Base-by-base conservation (phyloP, 2,329 filamentous ascomycete species). In the Aspergillus glaucus region DNA sequence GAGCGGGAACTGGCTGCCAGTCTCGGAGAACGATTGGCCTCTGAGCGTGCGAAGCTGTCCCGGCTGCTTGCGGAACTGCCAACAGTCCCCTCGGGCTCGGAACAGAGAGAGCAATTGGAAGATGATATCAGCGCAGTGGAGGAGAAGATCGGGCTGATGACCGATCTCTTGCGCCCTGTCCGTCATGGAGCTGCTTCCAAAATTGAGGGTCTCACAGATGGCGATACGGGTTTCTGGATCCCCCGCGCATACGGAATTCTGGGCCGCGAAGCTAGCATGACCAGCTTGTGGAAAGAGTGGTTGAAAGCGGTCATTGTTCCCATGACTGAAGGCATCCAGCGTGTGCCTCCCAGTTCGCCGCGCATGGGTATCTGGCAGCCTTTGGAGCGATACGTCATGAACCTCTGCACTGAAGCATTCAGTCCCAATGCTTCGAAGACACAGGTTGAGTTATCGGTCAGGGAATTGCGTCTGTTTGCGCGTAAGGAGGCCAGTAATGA, bases 251-350 rank as follows among this genome's bases (percentile, higher is more conserved):
- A 95, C 64, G 93, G 93, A 50, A 85, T 98, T 53, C 77, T 98
- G 53, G 93, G 93, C 30, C 81, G 88, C 53, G 93, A 98, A 65
- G 78, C 79, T 10, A 85, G 83, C 51, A 80, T 94, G 71, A 90
- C 91, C 55, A 82, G 84, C 28, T 97, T 98, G 71, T 98, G 92
- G 91, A 97, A 97, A 69, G 93, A 98, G 67, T 98, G 93, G 93
- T 79, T 98, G 43, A 86, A 89, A 68, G 91, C 92, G 6, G 80
- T 97, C 8, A 77, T 93, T n/a, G 88, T 95, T 19, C 93, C 93
- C 24, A 98, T 97, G 93, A 90, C 85, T 1, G 90, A 95, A 63
- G 89, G 92, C 17, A 83, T 98, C 26, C 73, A 93, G 57, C 81
- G 91, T 49, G 84, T 98, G 6, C 89, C 93, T 6, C 78, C 88